A percentile compares a stretch with the other conserved stretches of the same genome.
Evolutionary conservation across 2,329 filamentous ascomycete species (phyloP).

Genomic region (Arachnomyces sp.): DNA sequence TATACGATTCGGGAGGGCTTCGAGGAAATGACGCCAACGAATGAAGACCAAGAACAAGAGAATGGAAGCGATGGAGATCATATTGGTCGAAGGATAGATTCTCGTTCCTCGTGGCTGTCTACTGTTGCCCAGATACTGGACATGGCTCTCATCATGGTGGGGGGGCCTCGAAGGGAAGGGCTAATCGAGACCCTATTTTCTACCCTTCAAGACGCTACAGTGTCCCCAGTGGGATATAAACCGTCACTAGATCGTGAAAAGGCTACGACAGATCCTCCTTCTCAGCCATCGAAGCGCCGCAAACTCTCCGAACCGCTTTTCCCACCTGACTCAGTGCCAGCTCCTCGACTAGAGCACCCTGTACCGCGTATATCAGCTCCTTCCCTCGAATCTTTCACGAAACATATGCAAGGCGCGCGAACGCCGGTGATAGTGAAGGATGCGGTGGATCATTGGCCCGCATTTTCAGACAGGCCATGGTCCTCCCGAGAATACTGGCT

Average conservation of each 20-base stretch:
- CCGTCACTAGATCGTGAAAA: conserved; percentile 5
- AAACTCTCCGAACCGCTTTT: conserved; percentile 27
- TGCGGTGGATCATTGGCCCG: conserved; percentile 65
- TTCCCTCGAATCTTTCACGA: conserved; percentile 53
- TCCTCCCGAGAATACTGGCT: conserved; percentile 64
- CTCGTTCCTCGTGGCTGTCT: conserved; percentile 41
- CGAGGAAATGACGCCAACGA: conserved; percentile 4
- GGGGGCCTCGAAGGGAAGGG: conserved; percentile 50
- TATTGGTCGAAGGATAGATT: conserved; percentile 10
- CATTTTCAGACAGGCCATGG: conserved; percentile 62
- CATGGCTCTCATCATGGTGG: conserved; percentile 66
- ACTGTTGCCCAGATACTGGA: conserved; percentile 61
- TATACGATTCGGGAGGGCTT: conserved; percentile 21
- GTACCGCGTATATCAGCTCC: conserved; percentile 37
- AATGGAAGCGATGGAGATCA: conserved; percentile 3
- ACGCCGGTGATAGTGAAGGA: conserved; percentile 62
- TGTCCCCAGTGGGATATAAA: conserved; percentile 4
- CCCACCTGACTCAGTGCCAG: conserved; percentile 23
- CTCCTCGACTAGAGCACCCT: conserved; percentile 27
- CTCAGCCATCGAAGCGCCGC: conserved; percentile 21
- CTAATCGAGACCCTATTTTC: conserved; percentile 31
- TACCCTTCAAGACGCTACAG: conserved; percentile 21
- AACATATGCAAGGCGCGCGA: conserved; percentile 44
- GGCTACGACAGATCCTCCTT: conserved; percentile 1
- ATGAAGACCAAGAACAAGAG: conserved; percentile 13